Evolutionary conservation across 1,139 yeast genomes (phyloP).

Genomic region (Geotrichum phurueaensis): DNA sequence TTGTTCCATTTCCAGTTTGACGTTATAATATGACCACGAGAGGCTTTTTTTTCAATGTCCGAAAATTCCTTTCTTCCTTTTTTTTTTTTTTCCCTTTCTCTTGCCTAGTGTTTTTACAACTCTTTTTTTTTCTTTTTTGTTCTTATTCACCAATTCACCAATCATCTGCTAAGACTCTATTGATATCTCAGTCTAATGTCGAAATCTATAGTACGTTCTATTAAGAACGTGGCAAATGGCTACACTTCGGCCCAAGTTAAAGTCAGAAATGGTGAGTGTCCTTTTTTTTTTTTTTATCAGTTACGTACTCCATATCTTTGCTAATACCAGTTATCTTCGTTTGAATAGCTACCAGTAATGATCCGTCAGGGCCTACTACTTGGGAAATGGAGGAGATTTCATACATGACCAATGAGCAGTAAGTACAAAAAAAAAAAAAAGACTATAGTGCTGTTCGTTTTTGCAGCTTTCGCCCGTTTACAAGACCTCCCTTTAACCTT

Average conservation of each 20-base stretch:
- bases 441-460: background rate
- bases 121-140: background rate
- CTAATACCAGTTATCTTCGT: background rate
- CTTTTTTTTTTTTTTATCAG: background rate
- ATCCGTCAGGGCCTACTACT: conserved; percentile 76
- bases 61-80: background rate
- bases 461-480: background rate
- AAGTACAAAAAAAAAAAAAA: background rate
- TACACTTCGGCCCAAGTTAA: conserved; percentile 80
- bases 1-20: background rate
- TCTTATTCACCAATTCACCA: background rate
- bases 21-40: background rate
- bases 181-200: conserved; percentile 44
- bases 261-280: conserved; percentile 57
- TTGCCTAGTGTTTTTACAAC: background rate
- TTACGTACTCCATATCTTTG: background rate
- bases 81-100: background rate
- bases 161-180: background rate
- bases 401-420: conserved; percentile 61
- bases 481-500: background rate
- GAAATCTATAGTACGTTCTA: conserved; percentile 72
- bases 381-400: conserved; percentile 83
- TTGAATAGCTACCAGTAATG: conserved; percentile 75
- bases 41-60: background rate
- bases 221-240: conserved; percentile 91